Evolutionary conservation across 805 yeast species (phyloP), one percentile per base, ranked within the genome.

Genomic region (Metschnikowia koreensis): DNA sequence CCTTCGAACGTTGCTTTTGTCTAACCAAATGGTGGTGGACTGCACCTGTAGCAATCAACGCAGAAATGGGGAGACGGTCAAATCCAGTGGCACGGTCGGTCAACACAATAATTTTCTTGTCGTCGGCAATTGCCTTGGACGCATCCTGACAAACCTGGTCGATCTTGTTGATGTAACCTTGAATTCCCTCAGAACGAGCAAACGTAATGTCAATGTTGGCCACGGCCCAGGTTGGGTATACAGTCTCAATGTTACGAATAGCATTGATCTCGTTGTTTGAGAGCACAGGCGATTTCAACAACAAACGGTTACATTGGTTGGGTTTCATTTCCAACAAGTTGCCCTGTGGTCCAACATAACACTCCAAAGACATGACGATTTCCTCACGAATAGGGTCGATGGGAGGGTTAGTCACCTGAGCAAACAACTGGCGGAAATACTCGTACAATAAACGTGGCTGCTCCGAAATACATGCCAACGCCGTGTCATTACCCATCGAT

Each of bases 331-430:
- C 98, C 65, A 93, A 80, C 58, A 93, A 74, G 68, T 93, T 93
- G 52, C 97, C 98, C 71, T 94, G 98, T n/a, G 98, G 98, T 50
- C 99, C 99, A 64, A 93, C 85, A 70, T 88, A 90, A 74, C 99
- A 93, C 70, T 93, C 97, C 60, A 94, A 80, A 11, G 97, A 89
- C 99, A 93, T 93, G 65, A 94, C 98, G 61, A 93, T 89, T 53
- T 86, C 86, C 75, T 93, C 99, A 70, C 98, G 86, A 62, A 93
- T 94, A 47, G 99, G 98, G 69, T 93, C 99, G 66, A 93, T 94
- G 46, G 99, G 98, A 52, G 99, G 99, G 74, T 93, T 93, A 33
- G 99, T 93, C 51, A 93, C 99, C 74, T 93, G 99, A 17, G 99
- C 99, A 74, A 93, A 93, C 65, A 93, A 80, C 70, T 93, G 96